A percentile compares a stretch with the other conserved stretches of the same genome.
phyloP scores from a whole-genome alignment of 2,329 filamentous ascomycete genomes.

The Cercospora janseana region DNA sequence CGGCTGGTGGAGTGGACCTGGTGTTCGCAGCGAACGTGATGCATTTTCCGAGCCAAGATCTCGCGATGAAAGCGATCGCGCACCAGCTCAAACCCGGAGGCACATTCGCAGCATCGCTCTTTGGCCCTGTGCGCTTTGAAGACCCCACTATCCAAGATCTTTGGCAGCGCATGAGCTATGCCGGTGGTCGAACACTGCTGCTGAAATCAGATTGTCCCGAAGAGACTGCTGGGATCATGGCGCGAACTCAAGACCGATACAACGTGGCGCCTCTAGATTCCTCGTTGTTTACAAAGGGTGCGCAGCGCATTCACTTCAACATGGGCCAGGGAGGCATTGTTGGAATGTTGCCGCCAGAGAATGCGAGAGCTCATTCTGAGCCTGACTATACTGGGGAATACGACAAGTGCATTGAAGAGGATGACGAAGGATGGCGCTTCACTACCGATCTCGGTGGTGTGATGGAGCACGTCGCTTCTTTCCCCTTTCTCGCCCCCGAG shows the following conservation, averaged over 20 bases:
- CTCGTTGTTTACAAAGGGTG: neutral
- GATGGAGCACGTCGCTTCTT: slow-evolving; percentile 1
- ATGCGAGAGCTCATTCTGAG: neutral
- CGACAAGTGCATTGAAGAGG: neutral
- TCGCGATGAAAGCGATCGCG: neutral
- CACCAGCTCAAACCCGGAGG: neutral
- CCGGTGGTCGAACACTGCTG: neutral
- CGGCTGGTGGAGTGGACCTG: neutral
- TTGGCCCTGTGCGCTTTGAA: neutral
- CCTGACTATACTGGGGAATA: neutral
- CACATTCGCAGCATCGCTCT: neutral
- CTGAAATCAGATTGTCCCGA: neutral
- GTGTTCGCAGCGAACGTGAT: slow-evolving; percentile 1
- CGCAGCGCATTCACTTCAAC: neutral
- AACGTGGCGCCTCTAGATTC: slow-evolving; percentile 1
- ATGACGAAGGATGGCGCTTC: neutral
- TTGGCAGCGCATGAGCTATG: neutral
- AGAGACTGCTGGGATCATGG: neutral
- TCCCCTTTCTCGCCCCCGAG: neutral
- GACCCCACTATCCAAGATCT: neutral
- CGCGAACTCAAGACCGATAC: neutral
- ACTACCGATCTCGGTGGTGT: neutral
- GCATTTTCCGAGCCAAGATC: neutral
- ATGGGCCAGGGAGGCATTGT: neutral
- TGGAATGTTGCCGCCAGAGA: slow-evolving; percentile 1